A percentile compares a stretch with the other conserved stretches of the same genome.
Evolutionary conservation across 345 rosid species (phyloP).

Genomic region (Citrus medica): DNA sequence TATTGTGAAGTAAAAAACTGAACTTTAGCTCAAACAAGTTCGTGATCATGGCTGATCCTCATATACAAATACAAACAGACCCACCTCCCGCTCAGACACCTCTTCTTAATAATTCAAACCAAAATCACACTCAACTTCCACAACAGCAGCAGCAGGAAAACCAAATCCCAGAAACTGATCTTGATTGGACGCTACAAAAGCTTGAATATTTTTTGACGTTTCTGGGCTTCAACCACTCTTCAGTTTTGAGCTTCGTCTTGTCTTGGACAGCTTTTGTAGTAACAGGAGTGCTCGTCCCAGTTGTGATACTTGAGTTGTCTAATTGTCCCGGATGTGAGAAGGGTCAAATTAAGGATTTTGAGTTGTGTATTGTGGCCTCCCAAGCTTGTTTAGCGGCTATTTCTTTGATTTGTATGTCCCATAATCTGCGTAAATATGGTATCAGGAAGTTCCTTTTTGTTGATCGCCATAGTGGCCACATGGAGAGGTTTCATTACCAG

Average conservation of each 20-base stretch:
- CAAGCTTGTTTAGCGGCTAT: slow-evolving; percentile 80
- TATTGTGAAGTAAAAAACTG: not conserved
- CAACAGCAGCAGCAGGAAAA: not conserved
- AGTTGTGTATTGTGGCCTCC: slow-evolving; percentile 67
- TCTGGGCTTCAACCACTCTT: slow-evolving; percentile 71
- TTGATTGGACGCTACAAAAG: slow-evolving; percentile 38
- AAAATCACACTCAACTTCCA: slow-evolving; percentile 5
- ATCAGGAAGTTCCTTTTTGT: slow-evolving; percentile 69
- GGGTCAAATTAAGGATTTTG: slow-evolving; percentile 66
- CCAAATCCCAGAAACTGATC: slow-evolving; percentile 30
- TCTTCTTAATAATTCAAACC: slow-evolving; percentile 40
- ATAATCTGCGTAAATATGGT: slow-evolving; percentile 77
- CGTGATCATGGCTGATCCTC: slow-evolving; percentile 48
- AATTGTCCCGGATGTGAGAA: slow-evolving; percentile 48
- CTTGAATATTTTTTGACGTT: slow-evolving; percentile 51
- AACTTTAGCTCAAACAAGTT: not conserved
- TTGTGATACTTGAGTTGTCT: slow-evolving; percentile 55
- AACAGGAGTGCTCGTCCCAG: slow-evolving; percentile 65
- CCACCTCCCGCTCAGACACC: slow-evolving; percentile 38
- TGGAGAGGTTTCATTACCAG: slow-evolving; percentile 40
- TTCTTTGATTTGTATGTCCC: slow-evolving; percentile 70
- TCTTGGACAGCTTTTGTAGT: slow-evolving; percentile 60
- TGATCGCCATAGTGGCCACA: slow-evolving; percentile 58
- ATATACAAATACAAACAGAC: not conserved
- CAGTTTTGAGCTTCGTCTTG: slow-evolving; percentile 38